Evolutionary conservation across 768 basidiomycete species (phyloP), one percentile per base, ranked within the genome.

Genomic region (Lentinula detonsa): DNA sequence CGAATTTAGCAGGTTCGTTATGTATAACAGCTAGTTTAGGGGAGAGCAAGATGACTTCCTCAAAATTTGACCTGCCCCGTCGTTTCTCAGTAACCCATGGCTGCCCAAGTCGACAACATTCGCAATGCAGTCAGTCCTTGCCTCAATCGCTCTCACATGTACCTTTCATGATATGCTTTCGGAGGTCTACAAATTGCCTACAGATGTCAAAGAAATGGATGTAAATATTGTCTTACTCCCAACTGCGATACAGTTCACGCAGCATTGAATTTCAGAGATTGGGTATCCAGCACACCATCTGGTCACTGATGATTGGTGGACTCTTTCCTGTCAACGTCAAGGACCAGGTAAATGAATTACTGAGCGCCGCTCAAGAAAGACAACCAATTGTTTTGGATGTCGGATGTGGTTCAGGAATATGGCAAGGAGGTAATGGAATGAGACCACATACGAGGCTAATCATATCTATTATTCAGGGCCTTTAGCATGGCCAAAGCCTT

Each of bases 391-490:
- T 72, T 16, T 61, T 71, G 31, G 71, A 72, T 45, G 61, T 72
- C 21, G 71, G 71, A 5, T 71, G 69, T 21, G 70, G 71, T 9
- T 70, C 70, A 21, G 71, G 67, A 23, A 68, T 69, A 50, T 72
- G 71, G 70, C 69, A 52, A n/a, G 65, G 60, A 33, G 13, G 10
- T 33, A 15, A n/a, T 15, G 13, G 40, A 16, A 4, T 13, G 21
- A 21, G 40, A 23, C 28, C 16, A 18, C 23, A n/a, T n/a, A 10
- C 15, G 18, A 28, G n/a, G 39, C 43, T 50, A n/a, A n/a, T 6
- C n/a, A 33, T 43, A 21, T 35, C 54, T 13, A 16, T 56, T 42
- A 4, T 56, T 16, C 51, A 71, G 69, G 71, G 63, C 69, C 6
- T 64, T 65, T 46, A 67, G 68, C 45, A 71, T 72, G 66, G 71